Evolutionary conservation across 2,329 filamentous ascomycete genomes (phyloP), one percentile per base, ranked within the genome.

Genomic region (Neobulgaria alba): DNA sequence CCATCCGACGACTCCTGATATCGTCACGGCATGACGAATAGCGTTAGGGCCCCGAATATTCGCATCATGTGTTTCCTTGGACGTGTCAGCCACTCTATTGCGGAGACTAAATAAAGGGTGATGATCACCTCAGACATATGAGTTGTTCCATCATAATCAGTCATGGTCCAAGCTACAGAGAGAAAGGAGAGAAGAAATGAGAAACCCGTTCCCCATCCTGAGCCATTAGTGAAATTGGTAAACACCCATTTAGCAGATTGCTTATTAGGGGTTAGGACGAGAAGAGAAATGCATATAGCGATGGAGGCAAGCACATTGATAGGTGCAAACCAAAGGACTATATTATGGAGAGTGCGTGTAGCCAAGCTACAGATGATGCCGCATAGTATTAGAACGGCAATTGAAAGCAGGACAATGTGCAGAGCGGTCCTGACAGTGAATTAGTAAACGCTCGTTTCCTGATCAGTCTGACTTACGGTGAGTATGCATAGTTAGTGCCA

Each of bases 121-220:
- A n/a, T n/a, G n/a, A n/a, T n/a, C n/a, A n/a, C n/a, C 63, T 81
- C 77, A 2, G 75, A 78, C 71, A 82, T 79, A 52, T 81, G 77
- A 4, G 77, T 79, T 9, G 77, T 82, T 33, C 72, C 76, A 50
- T 81, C 77, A 55, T 80, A 81, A 54, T 80, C 77, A 4, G 77
- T 82, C 76, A 82, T 80, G n/a, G 75, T 78, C 71, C 71, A 75
- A 16, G 71, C 69, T 10, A 75, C 71, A 12, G 70, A 72, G 4
- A 75, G 58, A 49, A 74, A 74, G 18, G 65, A 67, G 5, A 81
- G 63, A 8, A 81, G 63, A 50, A 80, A 81, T 0, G 77, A 80
- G 48, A 80, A 79, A 2, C 67, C 64, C 16, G 68, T 75, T 9
- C 70, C 70, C 75, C 76, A 81, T 18, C 77, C 76, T 8, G 77